Evolutionary conservation across 768 basidiomycete species (phyloP), one percentile per base, ranked within the genome.

Genomic region (Holtermanniella nyarrowii): DNA sequence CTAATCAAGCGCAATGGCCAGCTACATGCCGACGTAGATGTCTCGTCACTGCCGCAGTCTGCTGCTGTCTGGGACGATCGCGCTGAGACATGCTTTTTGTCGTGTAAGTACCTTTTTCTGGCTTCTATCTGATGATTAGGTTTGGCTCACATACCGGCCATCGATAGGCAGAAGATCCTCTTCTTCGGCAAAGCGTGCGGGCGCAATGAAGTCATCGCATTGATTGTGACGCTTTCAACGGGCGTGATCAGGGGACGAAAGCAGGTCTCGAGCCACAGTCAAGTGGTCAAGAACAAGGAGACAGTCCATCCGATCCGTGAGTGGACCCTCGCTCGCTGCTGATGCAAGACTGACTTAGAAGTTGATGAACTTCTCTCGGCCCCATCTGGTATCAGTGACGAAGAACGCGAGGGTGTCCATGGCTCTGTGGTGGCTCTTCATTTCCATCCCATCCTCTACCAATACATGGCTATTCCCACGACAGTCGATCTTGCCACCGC

Each of bases 251-350:
- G 66, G 39, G 55, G 60, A 14, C 48, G 72, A 5, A 73, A 73
- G 58, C 69, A 70, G 50, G 69, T 73, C 46, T 70, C 68, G 50
- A 65, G 62, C 23, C 72, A 73, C 46, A 62, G 70, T 21, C 72
- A 73, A 50, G 70, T 71, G 4, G 57, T 71, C 44, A 71, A 71
- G 57, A 66, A 70, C 24, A 47, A 57, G 22, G 44, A 47, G 22
- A 39, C 21, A 7, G 20, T 52, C 23, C 24, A 52, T 42, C 3
- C 16, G n/a, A n/a, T 26, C 14, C 27, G 51, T 52, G 37, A 39
- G 51, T 40, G 3, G 14, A n/a, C 10, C 20, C 11, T 5, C 12
- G 13, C 14, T n/a, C 11, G 45, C 13, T 10, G 14, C 21, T 43
- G 12, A 13, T 5, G 44, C 16, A 39, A 47, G 18, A n/a, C n/a